Percentiles rank a stretch among this genome's conserved stretches.
These are phyloP conservation scores for Colletotrichum endophyticum DNA, from an alignment of 2,329 filamentous ascomycete species.

Conservation along the genomic window DNA sequence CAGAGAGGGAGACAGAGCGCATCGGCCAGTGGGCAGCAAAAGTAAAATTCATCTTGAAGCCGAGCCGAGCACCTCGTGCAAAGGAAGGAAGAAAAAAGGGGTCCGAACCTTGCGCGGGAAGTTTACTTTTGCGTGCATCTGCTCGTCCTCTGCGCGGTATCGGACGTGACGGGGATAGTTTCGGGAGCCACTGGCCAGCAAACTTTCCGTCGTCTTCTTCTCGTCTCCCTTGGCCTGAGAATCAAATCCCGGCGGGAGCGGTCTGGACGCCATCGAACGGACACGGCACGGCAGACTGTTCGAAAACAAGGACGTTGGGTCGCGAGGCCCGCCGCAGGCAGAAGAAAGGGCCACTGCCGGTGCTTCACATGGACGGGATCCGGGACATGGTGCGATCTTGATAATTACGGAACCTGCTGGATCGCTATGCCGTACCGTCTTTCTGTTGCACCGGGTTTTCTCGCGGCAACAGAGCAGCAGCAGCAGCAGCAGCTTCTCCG, in stretches of 20 bases:
- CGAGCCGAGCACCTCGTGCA: background rate
- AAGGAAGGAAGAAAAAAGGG: background rate
- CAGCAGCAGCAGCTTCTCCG: background rate
- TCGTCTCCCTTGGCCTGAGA: background rate
- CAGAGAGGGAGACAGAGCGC: background rate
- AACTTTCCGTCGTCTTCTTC: background rate
- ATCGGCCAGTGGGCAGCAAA: background rate
- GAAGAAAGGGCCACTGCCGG: background rate
- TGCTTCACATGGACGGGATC: slow-evolving; percentile 4
- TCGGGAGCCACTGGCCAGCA: background rate
- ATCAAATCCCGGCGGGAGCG: background rate
- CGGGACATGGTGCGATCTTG: slow-evolving; percentile 8
- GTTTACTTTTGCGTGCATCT: background rate
- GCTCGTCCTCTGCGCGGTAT: background rate
- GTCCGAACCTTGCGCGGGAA: background rate
- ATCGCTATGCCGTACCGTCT: background rate
- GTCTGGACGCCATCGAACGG: background rate
- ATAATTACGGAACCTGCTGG: background rate
- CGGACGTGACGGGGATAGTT: background rate
- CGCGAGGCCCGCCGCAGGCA: background rate
- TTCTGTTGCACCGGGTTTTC: background rate
- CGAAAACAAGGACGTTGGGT: background rate
- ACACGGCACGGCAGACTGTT: background rate
- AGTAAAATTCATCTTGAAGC: background rate
- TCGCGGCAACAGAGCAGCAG: background rate